phyloP scores from a whole-genome alignment of 1,284 basidiomycete species.

The Trichosporon coremiiforme region DNA sequence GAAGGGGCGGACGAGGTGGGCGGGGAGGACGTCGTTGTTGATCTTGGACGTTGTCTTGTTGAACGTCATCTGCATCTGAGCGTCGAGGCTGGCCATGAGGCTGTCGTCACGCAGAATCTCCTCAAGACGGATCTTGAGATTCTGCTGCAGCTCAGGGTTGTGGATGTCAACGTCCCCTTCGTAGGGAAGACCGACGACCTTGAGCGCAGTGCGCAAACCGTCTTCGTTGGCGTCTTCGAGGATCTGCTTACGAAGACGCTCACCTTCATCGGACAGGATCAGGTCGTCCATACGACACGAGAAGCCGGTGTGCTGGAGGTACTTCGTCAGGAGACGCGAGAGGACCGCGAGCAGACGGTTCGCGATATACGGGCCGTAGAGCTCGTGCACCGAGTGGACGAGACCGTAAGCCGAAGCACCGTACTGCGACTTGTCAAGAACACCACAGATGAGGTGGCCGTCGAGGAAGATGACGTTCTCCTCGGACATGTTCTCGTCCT shows the following conservation, averaged over 20 bases:
- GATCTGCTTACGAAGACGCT: constrained; percentile 70
- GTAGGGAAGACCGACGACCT: constrained; percentile 61
- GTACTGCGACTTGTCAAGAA: constrained; percentile 97
- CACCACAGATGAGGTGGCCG: constrained; percentile 87
- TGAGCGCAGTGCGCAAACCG: constrained; percentile 82
- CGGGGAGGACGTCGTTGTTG: constrained; percentile 86
- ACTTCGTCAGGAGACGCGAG: constrained; percentile 93
- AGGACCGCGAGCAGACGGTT: constrained; percentile 91
- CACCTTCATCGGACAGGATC: constrained; percentile 80
- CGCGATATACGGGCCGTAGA: constrained; percentile 90
- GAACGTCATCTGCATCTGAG: constrained; percentile 85
- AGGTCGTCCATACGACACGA: constrained; percentile 99
- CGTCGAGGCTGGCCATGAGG: constrained; percentile 94
- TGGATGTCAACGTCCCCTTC: constrained; percentile 74
- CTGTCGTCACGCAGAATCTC: constrained; percentile 95
- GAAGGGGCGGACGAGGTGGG: constrained; percentile 85
- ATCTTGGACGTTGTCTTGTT: constrained; percentile 87
- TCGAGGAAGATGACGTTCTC: constrained; percentile 88
- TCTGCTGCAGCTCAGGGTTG: constrained; percentile 57
- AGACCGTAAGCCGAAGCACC: constrained; percentile 95
- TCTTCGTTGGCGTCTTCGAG: constrained; percentile 70
- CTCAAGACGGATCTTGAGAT: constrained; percentile 67
- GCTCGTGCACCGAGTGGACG: constrained; percentile 96
- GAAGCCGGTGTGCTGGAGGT: constrained; percentile 94
- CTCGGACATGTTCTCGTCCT: constrained; percentile 63